These are phyloP conservation scores for Aspergillus sp. DNA, from an alignment of 2,329 filamentous ascomycete genomes.

Conservation along the genomic window DNA sequence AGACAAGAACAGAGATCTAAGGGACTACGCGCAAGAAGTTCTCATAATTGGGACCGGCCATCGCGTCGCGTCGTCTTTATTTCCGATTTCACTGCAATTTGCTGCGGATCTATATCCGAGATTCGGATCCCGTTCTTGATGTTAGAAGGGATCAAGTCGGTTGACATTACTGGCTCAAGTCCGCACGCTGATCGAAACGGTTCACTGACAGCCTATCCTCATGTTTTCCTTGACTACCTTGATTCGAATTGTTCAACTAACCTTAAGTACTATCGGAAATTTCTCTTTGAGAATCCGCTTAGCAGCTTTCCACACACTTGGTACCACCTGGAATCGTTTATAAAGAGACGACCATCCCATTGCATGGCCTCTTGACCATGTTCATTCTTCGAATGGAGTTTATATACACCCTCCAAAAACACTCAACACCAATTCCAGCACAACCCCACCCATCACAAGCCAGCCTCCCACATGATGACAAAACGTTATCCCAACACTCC, in stretches of 20 bases:
- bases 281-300: too few relatives aligned
- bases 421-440: background rate
- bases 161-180: too few relatives aligned
- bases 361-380: background rate
- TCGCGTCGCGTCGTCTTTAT: background rate
- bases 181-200: too few relatives aligned
- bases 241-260: too few relatives aligned
- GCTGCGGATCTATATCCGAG: too few relatives aligned
- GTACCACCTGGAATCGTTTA: background rate
- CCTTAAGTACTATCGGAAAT: too few relatives aligned
- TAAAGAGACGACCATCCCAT: too few relatives aligned
- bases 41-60: slow-evolving; percentile 1
- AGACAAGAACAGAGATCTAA: slow-evolving; percentile 50
- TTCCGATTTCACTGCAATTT: background rate
- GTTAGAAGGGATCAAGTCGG: background rate
- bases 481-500: slow-evolving; percentile 24
- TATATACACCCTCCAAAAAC: background rate
- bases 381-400: too few relatives aligned
- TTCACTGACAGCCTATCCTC: too few relatives aligned
- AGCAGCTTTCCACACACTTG: background rate
- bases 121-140: background rate
- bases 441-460: background rate
- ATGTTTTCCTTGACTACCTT: too few relatives aligned
- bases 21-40: slow-evolving; percentile 27
- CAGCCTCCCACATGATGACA: slow-evolving; percentile 29